phyloP scores from a whole-genome alignment of 495 filamentous ascomycete species.

The Acidiella bohemica region DNA sequence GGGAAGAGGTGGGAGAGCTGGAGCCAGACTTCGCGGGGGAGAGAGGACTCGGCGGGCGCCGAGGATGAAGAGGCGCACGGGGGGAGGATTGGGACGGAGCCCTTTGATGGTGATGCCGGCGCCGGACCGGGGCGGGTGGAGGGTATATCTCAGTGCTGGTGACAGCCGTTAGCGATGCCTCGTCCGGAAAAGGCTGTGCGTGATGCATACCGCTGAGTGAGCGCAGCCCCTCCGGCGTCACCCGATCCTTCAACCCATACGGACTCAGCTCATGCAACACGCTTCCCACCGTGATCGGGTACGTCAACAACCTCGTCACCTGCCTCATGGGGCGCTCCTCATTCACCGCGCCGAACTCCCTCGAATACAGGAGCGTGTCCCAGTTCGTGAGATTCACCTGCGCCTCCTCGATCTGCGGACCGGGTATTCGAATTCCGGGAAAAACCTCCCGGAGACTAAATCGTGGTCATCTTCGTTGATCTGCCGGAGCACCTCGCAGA shows the following conservation, averaged over 20 bases:
- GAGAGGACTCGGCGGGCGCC: conserved; percentile 92
- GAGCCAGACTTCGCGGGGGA: conserved; percentile 86
- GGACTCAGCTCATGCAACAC: conserved; percentile 88
- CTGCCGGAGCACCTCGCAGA: conserved; percentile 80
- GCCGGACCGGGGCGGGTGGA: conserved; percentile 75
- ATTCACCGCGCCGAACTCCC: conserved; percentile 80
- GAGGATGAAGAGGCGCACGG: conserved; percentile 83
- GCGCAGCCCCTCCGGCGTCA: conserved; percentile 80
- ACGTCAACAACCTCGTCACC: conserved; percentile 82
- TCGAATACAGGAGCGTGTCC: conserved; percentile 88
- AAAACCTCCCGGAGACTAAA: conserved; percentile 73
- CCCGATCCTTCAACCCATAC: conserved; percentile 56
- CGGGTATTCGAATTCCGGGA: conserved; percentile 91
- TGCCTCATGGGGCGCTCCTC: conserved; percentile 76
- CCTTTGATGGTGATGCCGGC: conserved; percentile 61
- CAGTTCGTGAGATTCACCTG: conserved; percentile 96
- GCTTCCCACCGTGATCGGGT: conserved; percentile 81
- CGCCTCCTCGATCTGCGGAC: conserved; percentile 66
- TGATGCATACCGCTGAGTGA: conserved; percentile 69
- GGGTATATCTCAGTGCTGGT: conserved; percentile 78
- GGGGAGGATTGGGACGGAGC: conserved; percentile 67
- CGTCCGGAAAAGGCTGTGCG: too few species aligned
- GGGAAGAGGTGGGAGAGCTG: conserved; percentile 88
- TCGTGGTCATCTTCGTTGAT: conserved; percentile 99
- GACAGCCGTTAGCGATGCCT: too few species aligned